Percentiles rank a stretch among this genome's conserved stretches.
Evolutionary conservation across 1,284 basidiomycete genomes (phyloP).

Genomic region (Cerrena zonata): DNA sequence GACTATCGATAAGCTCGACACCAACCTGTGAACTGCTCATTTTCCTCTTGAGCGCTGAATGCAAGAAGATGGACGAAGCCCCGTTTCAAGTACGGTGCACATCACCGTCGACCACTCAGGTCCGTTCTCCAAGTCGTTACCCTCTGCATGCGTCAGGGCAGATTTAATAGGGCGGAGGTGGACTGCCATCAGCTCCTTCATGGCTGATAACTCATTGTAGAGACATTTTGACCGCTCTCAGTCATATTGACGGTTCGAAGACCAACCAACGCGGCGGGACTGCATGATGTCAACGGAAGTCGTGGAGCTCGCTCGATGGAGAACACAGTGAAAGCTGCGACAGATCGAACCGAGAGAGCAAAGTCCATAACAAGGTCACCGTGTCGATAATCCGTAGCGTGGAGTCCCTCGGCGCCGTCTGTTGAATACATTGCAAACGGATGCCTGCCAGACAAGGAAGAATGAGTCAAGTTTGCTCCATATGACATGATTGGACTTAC

Average conservation of each 20-base stretch:
- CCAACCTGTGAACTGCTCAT: background rate
- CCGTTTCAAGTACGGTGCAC: background rate
- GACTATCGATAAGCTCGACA: background rate
- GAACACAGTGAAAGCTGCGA: background rate
- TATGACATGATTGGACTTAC: no score
- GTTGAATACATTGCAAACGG: background rate
- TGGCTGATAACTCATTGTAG: background rate
- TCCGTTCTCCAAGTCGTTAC: background rate
- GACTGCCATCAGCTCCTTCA: background rate
- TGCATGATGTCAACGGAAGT: background rate
- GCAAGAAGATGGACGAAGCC: background rate
- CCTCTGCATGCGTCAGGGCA: background rate
- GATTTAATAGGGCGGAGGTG: background rate
- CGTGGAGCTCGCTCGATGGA: background rate
- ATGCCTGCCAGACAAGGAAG: no score
- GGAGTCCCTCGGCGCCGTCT: background rate
- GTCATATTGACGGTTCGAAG: background rate
- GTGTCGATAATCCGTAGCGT: no score
- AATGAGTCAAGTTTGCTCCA: background rate
- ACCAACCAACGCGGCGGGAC: background rate
- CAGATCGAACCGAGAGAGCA: background rate
- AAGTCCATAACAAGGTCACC: background rate
- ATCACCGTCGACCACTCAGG: background rate
- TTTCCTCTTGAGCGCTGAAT: no score
- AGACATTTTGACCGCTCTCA: background rate